These are phyloP conservation scores for Saccharomyces pastorianus DNA, from an alignment of 1,139 yeast species.

Conservation along the genomic window DNA sequence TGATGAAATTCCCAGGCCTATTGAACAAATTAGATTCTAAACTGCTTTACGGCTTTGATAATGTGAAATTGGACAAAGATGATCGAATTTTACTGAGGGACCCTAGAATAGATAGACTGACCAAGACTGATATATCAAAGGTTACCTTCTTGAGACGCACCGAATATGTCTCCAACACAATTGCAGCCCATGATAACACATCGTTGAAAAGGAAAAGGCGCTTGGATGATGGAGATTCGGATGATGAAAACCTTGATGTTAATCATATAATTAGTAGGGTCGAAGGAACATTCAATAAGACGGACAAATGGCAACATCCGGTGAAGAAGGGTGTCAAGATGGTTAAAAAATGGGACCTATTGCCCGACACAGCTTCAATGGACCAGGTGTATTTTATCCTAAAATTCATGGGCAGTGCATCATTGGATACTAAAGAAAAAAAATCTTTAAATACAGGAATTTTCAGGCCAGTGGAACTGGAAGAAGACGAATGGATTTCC, in stretches of 20 bases:
- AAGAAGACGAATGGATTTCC: conserved; percentile 77
- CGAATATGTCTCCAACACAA: conserved; percentile 53
- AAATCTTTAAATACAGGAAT: conserved; percentile 54
- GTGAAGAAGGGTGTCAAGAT: conserved; percentile 65
- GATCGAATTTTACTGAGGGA: conserved; percentile 75
- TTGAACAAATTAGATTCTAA: conserved; percentile 55
- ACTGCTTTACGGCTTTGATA: conserved; percentile 36
- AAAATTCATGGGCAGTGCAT: conserved; percentile 76
- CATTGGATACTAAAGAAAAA: conserved; percentile 39
- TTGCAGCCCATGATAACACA: conserved; percentile 13
- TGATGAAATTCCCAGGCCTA: conserved; percentile 58
- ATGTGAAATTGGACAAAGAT: conserved; percentile 55
- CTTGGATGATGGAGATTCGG: conserved; percentile 15
- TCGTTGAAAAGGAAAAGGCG: conserved; percentile 17
- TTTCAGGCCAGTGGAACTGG: conserved; percentile 67
- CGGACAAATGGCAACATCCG: conserved; percentile 54
- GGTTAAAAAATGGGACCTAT: conserved; percentile 66
- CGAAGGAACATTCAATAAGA: conserved; percentile 57
- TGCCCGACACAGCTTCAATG: conserved; percentile 86
- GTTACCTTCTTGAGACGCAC: conserved; percentile 91
- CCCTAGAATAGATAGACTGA: conserved; percentile 51
- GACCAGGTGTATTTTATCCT: conserved; percentile 68
- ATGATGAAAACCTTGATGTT: conserved; percentile 20
- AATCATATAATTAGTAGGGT: conserved; percentile 36
- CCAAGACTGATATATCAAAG: conserved; percentile 42